phyloP scores from a whole-genome alignment of 2,329 filamentous ascomycete species.

The Leptographium galeiforme region DNA sequence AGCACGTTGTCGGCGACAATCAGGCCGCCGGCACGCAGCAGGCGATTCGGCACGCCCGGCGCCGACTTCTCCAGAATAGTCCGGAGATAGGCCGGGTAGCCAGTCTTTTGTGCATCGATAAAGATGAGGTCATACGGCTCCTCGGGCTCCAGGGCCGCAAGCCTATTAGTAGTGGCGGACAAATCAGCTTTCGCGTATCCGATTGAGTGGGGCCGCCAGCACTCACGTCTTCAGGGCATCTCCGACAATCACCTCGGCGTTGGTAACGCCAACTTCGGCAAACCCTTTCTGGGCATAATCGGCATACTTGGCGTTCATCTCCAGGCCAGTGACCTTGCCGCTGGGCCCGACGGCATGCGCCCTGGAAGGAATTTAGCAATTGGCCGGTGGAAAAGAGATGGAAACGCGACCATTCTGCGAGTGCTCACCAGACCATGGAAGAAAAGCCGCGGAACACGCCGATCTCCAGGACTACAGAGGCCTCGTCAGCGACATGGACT shows the following conservation, averaged over 20 bases:
- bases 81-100: conserved; percentile 34
- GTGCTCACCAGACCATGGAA: conserved; percentile 26
- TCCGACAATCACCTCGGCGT: conserved; percentile 33
- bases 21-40: conserved; percentile 34
- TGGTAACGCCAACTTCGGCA: conserved; percentile 24
- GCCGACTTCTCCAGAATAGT: conserved; percentile 29
- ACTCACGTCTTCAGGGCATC: conserved; percentile 32
- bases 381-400: not conserved
- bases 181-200: not conserved
- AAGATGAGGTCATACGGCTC: conserved; percentile 40
- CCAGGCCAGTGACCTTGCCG: conserved; percentile 29
- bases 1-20: conserved; percentile 43
- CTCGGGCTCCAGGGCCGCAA: conserved; percentile 19
- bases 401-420: not conserved
- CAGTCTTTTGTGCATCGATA: conserved; percentile 39
- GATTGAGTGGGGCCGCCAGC: not conserved
- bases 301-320: conserved; percentile 31
- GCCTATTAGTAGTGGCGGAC: conserved; percentile 6
- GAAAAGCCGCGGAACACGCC: conserved; percentile 37
- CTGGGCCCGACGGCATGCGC: conserved; percentile 29
- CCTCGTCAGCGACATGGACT: not conserved
- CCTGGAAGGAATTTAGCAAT: not conserved
- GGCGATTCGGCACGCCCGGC: conserved; percentile 21
- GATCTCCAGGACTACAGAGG: conserved; percentile 30
- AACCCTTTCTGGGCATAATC: conserved; percentile 25